Evolutionary conservation across 2,329 filamentous ascomycete species (phyloP).

Genomic region (Microascus cirrosus): DNA sequence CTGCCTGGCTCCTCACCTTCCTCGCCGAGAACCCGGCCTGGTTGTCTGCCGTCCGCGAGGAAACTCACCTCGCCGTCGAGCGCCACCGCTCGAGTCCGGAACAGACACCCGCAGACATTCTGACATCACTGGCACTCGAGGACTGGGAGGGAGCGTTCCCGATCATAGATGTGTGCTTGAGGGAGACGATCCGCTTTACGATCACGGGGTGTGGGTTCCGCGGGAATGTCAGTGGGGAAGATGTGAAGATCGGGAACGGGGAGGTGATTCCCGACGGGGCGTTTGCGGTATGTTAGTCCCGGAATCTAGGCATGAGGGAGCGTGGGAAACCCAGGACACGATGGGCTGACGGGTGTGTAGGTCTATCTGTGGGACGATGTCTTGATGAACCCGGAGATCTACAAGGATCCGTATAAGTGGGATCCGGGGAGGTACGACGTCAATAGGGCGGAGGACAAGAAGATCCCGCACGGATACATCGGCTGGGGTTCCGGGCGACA

Average conservation of each 20-base stretch:
- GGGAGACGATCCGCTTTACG: constrained; percentile 41
- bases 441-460: constrained; percentile 32
- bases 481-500: constrained; percentile 24
- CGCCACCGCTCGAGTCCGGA: constrained; percentile 22
- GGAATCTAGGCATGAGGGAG: background rate
- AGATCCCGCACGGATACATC: constrained; percentile 15
- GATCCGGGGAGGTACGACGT: constrained; percentile 37
- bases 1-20: constrained; percentile 38
- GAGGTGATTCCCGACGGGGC: constrained; percentile 37
- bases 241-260: constrained; percentile 24
- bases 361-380: constrained; percentile 33
- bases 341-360: constrained; percentile 3
- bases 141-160: constrained; percentile 46
- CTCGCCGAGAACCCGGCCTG: constrained; percentile 33
- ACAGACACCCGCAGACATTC: constrained; percentile 20
- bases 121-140: constrained; percentile 33
- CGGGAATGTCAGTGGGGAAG: constrained; percentile 36
- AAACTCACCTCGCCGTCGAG: constrained; percentile 32
- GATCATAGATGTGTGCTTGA: constrained; percentile 35
- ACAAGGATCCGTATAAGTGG: constrained; percentile 34
- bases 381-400: constrained; percentile 35
- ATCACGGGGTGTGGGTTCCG: constrained; percentile 35
- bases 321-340: background rate
- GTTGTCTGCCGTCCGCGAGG: constrained; percentile 29
- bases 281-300: constrained; percentile 22